Base-by-base conservation (phyloP, 106 monocot species). In the Dioscorea dumetorum region DNA sequence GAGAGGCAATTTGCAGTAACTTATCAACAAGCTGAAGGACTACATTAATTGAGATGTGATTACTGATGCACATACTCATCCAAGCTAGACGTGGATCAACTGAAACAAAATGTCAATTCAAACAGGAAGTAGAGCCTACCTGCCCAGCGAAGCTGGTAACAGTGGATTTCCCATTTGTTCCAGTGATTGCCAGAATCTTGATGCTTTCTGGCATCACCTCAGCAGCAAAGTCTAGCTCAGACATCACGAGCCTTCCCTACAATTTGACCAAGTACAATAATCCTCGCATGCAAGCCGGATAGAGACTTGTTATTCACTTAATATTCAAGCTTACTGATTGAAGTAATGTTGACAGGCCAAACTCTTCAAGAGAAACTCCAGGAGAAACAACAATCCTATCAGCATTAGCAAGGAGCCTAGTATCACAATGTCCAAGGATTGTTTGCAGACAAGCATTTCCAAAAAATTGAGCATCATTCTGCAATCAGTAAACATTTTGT, bases 101-200 rank as follows among this genome's bases (percentile, higher is more conserved):
- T 28, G 28, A 28, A 28, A 41, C 22, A 60, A 41, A 41, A 41
- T 8, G 9, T 0, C 41, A 41, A 41, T 10, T 41, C 10, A 41
- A 41, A 0, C 58, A 15, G 33, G 2, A 31, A 18, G 33, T 34
- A 8, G 51, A 24, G n/a, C 10, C 51, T 34, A 83, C 83, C 83
- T 83, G 83, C 18, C 78, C 78, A 48, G 78, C 74, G 68, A 83
- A 83, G 63, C 61, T 53, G 64, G 78, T 72, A 22, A 83, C 83
- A 23, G 83, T 83, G 49, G 83, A 83, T 60, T 83, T 83, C 33
- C 83, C 83, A 63, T 83, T 83, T 67, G 83, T 78, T 49, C 83
- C 83, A 32, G 74, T 71, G 54, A 78, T 78, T 62, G 83, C 82
- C 35, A 83, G 74, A 74, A 83, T 56, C 71, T 83, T 83, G 52